Conservation (phyloP, 139 green algal genomes). For the Picochlorum sp. region DNA sequence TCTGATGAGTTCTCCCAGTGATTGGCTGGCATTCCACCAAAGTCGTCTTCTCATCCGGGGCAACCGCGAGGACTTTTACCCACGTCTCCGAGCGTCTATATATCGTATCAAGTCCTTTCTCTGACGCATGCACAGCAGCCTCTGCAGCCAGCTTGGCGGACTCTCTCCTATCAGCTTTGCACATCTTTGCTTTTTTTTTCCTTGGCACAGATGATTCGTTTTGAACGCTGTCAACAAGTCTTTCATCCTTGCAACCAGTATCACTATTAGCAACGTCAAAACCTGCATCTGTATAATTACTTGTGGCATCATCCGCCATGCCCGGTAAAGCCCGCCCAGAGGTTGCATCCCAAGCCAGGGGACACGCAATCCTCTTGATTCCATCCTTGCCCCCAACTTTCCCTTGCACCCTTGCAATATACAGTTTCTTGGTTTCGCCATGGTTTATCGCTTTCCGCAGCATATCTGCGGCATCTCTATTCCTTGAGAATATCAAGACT, state of each 20-base stretch:
- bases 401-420: constrained; percentile 70
- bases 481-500: constrained; percentile 68
- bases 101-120: neutral
- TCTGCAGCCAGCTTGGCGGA: neutral
- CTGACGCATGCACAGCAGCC: neutral
- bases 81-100: constrained; percentile 21
- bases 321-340: neutral
- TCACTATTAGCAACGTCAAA: too few relatives aligned
- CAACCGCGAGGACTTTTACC: constrained; percentile 34
- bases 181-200: neutral
- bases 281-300: too few relatives aligned
- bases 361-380: neutral
- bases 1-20: constrained; percentile 65
- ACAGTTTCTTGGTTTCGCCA: constrained; percentile 58
- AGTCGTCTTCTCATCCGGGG: constrained; percentile 43
- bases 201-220: neutral
- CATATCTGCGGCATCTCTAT: constrained; percentile 34
- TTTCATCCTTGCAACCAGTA: too few relatives aligned
- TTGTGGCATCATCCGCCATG: too few relatives aligned
- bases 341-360: neutral
- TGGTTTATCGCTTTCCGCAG: constrained; percentile 37
- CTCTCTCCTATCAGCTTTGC: neutral
- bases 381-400: constrained; percentile 34
- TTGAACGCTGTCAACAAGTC: neutral
- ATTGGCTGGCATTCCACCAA: constrained; percentile 48